Evolutionary conservation across 2,329 filamentous ascomycete species (phyloP).

Genomic region (Thielaviopsis punctulata): DNA sequence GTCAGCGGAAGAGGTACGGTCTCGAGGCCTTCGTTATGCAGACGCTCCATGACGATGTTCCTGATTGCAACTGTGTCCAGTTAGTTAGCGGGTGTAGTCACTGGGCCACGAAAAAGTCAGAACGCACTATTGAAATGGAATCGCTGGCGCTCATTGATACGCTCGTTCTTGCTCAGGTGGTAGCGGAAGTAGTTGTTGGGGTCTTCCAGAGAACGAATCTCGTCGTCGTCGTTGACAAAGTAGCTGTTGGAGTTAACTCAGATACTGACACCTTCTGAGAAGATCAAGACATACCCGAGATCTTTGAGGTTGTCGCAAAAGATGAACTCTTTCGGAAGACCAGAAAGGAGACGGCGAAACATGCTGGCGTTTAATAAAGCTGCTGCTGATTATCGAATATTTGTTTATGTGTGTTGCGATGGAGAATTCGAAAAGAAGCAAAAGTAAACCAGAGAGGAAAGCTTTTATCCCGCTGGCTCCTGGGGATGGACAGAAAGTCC

Average conservation of each 20-base stretch:
- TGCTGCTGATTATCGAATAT: too few species aligned
- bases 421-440: neutral
- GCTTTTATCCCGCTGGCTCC: neutral
- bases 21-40: slow-evolving; percentile 41
- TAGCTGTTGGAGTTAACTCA: slow-evolving; percentile 34
- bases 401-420: too few species aligned
- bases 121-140: slow-evolving; percentile 54
- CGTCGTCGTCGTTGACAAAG: slow-evolving; percentile 58
- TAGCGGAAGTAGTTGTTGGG: slow-evolving; percentile 58
- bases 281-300: slow-evolving; percentile 44
- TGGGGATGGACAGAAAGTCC: neutral
- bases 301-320: slow-evolving; percentile 49
- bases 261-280: neutral
- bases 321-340: slow-evolving; percentile 51
- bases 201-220: slow-evolving; percentile 53
- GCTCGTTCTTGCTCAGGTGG: slow-evolving; percentile 54
- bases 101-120: neutral
- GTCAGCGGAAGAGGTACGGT: slow-evolving; percentile 43
- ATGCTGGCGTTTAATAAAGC: too few species aligned
- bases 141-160: slow-evolving; percentile 59
- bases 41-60: slow-evolving; percentile 41
- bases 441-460: neutral
- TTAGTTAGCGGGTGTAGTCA: neutral
- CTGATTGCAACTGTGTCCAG: slow-evolving; percentile 40
- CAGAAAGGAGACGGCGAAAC: slow-evolving; percentile 55